These are phyloP conservation scores for Thyridium curvatum DNA, from an alignment of 2,329 filamentous ascomycete genomes.

Conservation along the genomic window DNA sequence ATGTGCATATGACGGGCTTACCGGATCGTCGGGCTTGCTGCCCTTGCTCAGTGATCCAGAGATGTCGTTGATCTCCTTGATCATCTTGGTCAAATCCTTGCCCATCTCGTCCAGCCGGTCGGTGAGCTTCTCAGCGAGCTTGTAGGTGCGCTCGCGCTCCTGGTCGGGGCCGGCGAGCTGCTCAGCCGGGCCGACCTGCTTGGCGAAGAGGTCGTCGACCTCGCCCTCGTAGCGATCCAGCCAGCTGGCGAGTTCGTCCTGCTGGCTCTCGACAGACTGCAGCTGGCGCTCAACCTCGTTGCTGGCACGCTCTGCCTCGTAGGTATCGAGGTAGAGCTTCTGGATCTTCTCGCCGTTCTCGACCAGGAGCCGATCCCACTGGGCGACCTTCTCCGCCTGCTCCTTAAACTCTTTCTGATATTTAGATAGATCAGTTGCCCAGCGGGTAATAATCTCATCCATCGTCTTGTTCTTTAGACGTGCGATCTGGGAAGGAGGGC, in stretches of 20 bases:
- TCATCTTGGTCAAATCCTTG: conserved; percentile 89
- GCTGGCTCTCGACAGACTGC: conserved; percentile 81
- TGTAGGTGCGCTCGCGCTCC: conserved; percentile 93
- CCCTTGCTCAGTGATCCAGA: conserved; percentile 86
- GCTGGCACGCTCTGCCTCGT: conserved; percentile 88
- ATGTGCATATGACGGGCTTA: conserved; percentile 43
- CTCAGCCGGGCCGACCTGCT: conserved; percentile 70
- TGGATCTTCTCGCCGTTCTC: conserved; percentile 95
- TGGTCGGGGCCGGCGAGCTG: conserved; percentile 83
- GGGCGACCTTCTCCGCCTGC: conserved; percentile 78
- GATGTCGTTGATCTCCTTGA: conserved; percentile 94
- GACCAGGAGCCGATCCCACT: conserved; percentile 88
- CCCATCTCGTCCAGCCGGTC: conserved; percentile 91
- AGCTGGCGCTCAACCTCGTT: conserved; percentile 92
- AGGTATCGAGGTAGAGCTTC: conserved; percentile 84
- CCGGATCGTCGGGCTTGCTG: conserved; percentile 79
- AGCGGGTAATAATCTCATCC: conserved; percentile 96
- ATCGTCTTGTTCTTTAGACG: conserved; percentile 97
- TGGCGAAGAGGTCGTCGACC: conserved; percentile 80
- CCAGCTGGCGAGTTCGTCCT: conserved; percentile 83
- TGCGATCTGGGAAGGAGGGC: conserved; percentile 77
- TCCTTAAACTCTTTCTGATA: conserved; percentile 96
- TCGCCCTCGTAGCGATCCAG: conserved; percentile 88
- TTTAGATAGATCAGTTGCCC: conserved; percentile 90
- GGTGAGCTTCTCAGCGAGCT: conserved; percentile 87